These are phyloP conservation scores for Clitocybe nebularis DNA, from an alignment of 1,284 basidiomycete genomes.

Conservation along the genomic window DNA sequence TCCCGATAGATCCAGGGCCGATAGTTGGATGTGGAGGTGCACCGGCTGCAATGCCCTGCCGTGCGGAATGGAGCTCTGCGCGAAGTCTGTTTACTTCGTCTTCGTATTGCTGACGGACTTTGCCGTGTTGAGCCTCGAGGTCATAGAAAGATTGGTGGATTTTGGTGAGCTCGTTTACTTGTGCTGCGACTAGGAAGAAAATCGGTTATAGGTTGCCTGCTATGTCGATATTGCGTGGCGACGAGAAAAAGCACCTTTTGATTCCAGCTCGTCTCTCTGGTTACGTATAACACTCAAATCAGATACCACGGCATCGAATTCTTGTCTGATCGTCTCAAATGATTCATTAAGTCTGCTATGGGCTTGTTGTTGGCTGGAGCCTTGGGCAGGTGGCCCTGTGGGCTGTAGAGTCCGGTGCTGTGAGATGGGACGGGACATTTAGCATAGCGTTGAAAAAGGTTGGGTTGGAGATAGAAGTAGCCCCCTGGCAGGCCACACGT, in stretches of 20 bases:
- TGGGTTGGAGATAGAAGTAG: constrained; percentile 13
- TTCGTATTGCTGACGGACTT: constrained; percentile 41
- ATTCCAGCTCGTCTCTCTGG: constrained; percentile 89
- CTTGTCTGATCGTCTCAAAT: constrained; percentile 80
- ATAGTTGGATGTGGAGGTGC: constrained; percentile 18
- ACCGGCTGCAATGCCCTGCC: constrained; percentile 15
- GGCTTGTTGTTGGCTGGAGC: constrained; percentile 19
- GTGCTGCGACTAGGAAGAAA: constrained; percentile 26
- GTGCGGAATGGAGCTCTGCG: constrained; percentile 25
- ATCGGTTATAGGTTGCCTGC: not conserved
- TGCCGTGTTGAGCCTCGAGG: constrained; percentile 40
- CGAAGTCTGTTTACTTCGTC: constrained; percentile 36
- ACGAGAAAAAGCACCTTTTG: constrained; percentile 55
- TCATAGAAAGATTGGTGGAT: constrained; percentile 45
- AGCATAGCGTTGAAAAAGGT: constrained; percentile 12
- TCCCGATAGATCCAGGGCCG: constrained; percentile 21
- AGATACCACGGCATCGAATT: constrained; percentile 77
- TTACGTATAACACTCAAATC: constrained; percentile 69
- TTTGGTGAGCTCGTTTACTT: constrained; percentile 42
- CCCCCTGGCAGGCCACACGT: constrained; percentile 19
- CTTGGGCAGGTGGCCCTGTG: constrained; percentile 41
- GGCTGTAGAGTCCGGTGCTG: constrained; percentile 52
- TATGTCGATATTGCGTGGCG: constrained; percentile 1
- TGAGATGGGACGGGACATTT: constrained; percentile 10
- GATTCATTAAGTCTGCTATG: constrained; percentile 65